phyloP scores from a whole-genome alignment of 1,284 basidiomycete species.

The Ustilago xerochloae region DNA sequence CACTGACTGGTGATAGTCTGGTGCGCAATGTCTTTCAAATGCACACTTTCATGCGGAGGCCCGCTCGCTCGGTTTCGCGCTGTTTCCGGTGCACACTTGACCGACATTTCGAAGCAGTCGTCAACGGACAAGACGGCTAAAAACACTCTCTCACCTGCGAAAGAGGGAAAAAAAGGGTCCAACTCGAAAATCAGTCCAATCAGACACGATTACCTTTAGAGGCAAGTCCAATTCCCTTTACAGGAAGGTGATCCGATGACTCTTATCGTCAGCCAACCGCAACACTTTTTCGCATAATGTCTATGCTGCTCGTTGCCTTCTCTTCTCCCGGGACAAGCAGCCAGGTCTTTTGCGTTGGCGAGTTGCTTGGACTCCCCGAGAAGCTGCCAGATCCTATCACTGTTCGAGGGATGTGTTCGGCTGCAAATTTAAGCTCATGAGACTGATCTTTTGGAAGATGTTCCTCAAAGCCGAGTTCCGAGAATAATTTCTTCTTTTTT shows the following conservation, averaged over 20 bases:
- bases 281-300: too few species aligned
- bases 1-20: too few species aligned
- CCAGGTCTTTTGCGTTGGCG: too few species aligned
- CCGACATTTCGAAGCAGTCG: conserved; percentile 7
- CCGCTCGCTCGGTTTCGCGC: conserved; percentile 1
- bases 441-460: too few species aligned
- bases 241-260: conserved; percentile 32
- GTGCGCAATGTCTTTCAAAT: background rate
- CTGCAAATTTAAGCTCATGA: too few species aligned
- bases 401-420: too few species aligned
- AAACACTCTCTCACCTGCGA: background rate
- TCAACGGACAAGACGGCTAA: conserved; percentile 18
- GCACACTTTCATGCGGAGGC: conserved; percentile 16
- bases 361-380: too few species aligned
- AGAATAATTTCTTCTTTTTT: conserved; percentile 1
- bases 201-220: conserved; percentile 31
- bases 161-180: background rate
- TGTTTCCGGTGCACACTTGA: conserved; percentile 11
- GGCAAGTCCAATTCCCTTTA: conserved; percentile 50
- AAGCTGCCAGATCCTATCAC: too few species aligned
- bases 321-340: too few species aligned
- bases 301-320: too few species aligned
- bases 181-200: conserved; percentile 12
- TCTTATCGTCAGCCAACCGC: conserved; percentile 22
- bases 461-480: conserved; percentile 3